Evolutionary conservation across 2,329 filamentous ascomycete genomes (phyloP).

Genomic region (Scedosporium dehoogii): DNA sequence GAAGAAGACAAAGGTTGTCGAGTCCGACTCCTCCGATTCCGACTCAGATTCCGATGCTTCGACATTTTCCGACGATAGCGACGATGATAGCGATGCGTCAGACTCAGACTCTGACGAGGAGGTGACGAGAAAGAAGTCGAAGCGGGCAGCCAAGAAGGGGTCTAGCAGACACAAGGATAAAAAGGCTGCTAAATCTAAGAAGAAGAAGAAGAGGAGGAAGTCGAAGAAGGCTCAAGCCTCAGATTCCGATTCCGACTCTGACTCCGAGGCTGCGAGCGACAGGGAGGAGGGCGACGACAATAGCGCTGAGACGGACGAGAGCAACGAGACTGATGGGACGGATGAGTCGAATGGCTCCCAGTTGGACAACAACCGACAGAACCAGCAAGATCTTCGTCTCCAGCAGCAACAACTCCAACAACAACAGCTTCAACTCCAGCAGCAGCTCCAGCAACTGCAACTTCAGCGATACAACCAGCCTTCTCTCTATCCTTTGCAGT

Average conservation of each 20-base stretch:
- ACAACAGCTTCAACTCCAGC: neutral
- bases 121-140: slow-evolving; percentile 3
- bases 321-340: neutral
- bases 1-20: neutral
- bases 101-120: neutral
- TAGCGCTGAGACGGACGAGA: neutral
- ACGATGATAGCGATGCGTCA: neutral
- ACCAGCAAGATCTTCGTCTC: neutral
- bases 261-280: neutral
- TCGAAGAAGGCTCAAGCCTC: neutral
- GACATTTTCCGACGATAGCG: neutral
- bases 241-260: neutral
- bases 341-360: neutral
- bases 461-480: neutral
- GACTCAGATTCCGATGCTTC: neutral
- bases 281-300: neutral
- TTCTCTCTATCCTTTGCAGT: neutral
- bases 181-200: neutral
- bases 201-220: slow-evolving; percentile 1
- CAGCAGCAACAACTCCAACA: neutral
- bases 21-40: neutral
- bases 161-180: neutral
- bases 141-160: neutral
- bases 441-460: neutral
- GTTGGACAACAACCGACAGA: neutral